Percentiles rank a stretch among this genome's conserved stretches.
Evolutionary conservation across 2,329 filamentous ascomycete genomes (phyloP).

Genomic region (Fusarium secorum): DNA sequence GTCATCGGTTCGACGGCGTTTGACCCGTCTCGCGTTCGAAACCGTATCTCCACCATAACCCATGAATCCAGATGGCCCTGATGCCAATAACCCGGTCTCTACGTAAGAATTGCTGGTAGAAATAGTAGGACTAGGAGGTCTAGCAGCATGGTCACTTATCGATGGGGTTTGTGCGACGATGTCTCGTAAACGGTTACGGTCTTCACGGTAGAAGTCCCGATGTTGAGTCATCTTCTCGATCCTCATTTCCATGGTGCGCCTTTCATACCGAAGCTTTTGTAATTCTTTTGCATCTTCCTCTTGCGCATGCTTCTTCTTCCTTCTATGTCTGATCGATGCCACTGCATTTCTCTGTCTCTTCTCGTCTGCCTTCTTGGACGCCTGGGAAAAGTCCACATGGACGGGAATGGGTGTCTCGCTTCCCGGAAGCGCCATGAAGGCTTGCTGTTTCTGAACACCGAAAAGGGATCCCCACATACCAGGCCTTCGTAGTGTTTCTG

Average conservation of each 20-base stretch:
- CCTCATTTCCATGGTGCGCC: constrained; percentile 67
- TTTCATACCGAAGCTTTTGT: constrained; percentile 71
- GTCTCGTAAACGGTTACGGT: constrained; percentile 76
- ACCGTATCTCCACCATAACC: constrained; percentile 52
- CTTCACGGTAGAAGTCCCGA: constrained; percentile 74
- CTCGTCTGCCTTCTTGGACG: constrained; percentile 82
- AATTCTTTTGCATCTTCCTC: constrained; percentile 74
- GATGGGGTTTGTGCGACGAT: constrained; percentile 67
- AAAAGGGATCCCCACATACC: constrained; percentile 39
- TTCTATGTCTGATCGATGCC: constrained; percentile 82
- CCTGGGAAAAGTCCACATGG: constrained; percentile 80
- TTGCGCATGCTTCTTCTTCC: constrained; percentile 82
- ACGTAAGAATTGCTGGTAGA: constrained; percentile 48
- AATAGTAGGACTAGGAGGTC: constrained; percentile 59
- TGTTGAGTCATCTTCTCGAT: constrained; percentile 53
- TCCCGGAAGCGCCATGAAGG: constrained; percentile 50
- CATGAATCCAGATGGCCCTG: constrained; percentile 40
- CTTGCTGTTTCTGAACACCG: constrained; percentile 47
- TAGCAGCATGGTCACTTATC: constrained; percentile 60
- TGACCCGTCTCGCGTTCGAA: constrained; percentile 54
- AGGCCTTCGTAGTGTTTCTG: constrained; percentile 45
- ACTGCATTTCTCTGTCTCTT: constrained; percentile 86
- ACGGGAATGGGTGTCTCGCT: constrained; percentile 59
- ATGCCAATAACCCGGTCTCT: constrained; percentile 48
- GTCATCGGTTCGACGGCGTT: constrained; percentile 58